Evolutionary conservation across 106 monocot species (phyloP).

Genomic region (Alisma plantagoaquatica): DNA sequence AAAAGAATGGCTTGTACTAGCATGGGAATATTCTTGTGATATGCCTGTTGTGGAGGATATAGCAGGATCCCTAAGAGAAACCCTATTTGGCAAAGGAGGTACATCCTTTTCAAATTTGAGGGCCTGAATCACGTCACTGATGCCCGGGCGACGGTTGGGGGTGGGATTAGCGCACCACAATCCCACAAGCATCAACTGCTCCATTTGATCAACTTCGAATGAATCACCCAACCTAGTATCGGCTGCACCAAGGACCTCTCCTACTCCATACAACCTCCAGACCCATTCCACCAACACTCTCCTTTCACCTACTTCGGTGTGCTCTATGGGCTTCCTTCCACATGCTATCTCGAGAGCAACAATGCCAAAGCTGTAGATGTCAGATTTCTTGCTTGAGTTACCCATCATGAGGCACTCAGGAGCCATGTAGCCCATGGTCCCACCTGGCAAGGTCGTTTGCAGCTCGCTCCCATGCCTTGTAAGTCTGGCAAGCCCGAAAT

Average conservation of each 20-base stretch:
- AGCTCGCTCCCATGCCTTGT: conserved; percentile 1
- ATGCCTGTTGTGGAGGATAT: no score
- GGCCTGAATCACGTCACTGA: conserved; percentile 2
- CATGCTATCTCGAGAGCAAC: conserved; percentile 7
- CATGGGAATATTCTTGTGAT: no score
- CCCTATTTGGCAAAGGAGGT: no score
- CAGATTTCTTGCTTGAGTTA: conserved; percentile 5
- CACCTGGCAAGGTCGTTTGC: conserved; percentile 7
- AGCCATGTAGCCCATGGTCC: conserved; percentile 19
- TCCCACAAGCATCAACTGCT: conserved; percentile 8
- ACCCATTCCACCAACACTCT: conserved; percentile 4
- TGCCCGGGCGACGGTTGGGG: neutral
- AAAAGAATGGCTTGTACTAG: no score
- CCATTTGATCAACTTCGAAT: conserved; percentile 1
- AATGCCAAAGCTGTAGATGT: conserved; percentile 8
- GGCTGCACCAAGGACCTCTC: conserved; percentile 1
- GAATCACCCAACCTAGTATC: neutral
- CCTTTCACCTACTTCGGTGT: neutral
- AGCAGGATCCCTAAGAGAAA: no score
- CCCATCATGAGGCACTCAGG: conserved; percentile 9
- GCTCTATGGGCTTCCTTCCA: conserved; percentile 5
- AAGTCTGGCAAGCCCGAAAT: conserved; percentile 16
- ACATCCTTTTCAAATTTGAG: no score
- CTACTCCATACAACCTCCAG: conserved; percentile 9
- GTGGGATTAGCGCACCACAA: conserved; percentile 14